Conservation (phyloP, 164 flowering plant species). For the Pachysandra terminalis region DNA sequence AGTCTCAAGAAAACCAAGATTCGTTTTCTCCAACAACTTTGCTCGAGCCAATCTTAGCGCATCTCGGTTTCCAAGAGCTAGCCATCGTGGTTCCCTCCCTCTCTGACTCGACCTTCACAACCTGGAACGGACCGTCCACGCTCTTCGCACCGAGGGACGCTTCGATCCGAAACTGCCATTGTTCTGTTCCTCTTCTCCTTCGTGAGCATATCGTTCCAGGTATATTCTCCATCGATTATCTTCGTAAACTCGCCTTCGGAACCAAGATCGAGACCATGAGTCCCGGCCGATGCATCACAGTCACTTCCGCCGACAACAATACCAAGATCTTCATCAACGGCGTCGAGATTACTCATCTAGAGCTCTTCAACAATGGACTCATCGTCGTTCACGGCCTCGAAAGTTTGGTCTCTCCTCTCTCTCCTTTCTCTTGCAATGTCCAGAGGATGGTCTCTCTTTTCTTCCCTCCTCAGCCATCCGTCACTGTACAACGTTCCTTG, state of each 20-base stretch:
- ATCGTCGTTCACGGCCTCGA: conserved; percentile 50
- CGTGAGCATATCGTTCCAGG: conserved; percentile 61
- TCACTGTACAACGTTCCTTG: neutral
- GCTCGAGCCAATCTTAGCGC: conserved; percentile 35
- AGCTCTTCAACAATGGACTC: conserved; percentile 56
- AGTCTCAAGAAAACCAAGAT: conserved; percentile 1
- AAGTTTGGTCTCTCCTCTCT: conserved; percentile 50
- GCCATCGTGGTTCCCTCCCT: conserved; percentile 44
- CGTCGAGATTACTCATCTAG: conserved; percentile 51
- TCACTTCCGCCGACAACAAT: conserved; percentile 31
- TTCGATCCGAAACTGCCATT: conserved; percentile 42
- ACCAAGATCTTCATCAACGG: conserved; percentile 43
- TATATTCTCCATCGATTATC: conserved; percentile 40
- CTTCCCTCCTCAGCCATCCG: conserved; percentile 17
- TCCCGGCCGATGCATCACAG: conserved; percentile 56
- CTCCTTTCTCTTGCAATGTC: conserved; percentile 47
- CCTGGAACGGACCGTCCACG: conserved; percentile 51
- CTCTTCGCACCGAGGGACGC: conserved; percentile 59
- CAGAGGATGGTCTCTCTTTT: conserved; percentile 33
- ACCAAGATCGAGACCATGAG: conserved; percentile 55
- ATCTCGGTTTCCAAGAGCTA: conserved; percentile 57
- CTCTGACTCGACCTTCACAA: conserved; percentile 14
- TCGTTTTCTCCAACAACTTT: conserved; percentile 5
- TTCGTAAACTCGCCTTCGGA: conserved; percentile 48
- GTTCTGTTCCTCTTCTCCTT: conserved; percentile 53